phyloP scores from a whole-genome alignment of 1,284 basidiomycete species.

The Ganoderma multipileum region DNA sequence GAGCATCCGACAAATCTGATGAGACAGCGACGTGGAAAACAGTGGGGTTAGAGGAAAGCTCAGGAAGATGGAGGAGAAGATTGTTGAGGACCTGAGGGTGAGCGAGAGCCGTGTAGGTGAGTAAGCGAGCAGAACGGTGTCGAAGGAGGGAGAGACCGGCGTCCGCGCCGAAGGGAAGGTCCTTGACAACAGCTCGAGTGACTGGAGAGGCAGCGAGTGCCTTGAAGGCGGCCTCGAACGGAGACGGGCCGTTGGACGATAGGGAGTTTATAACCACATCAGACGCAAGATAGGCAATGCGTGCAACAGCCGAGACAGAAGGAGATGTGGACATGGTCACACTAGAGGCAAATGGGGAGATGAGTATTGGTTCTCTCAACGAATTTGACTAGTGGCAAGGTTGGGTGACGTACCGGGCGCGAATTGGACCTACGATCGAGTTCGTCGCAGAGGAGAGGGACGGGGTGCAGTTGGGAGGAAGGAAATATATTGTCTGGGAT shows the following conservation, averaged over 20 bases:
- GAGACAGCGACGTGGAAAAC: constrained; percentile 64
- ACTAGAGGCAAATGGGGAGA: constrained; percentile 16
- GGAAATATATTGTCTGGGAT: constrained; percentile 25
- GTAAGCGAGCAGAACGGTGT: constrained; percentile 43
- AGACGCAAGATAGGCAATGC: constrained; percentile 73
- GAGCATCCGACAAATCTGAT: constrained; percentile 64
- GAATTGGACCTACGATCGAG: constrained; percentile 10
- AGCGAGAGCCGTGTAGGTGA: constrained; percentile 58
- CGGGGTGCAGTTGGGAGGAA: constrained; percentile 15
- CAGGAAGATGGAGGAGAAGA: constrained; percentile 63
- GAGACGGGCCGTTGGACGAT: constrained; percentile 46
- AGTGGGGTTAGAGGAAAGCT: constrained; percentile 59
- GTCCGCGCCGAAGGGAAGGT: constrained; percentile 65
- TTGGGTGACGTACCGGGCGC: constrained; percentile 11
- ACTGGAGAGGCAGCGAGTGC: constrained; percentile 24
- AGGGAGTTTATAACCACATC: constrained; percentile 69
- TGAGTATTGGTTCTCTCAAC: constrained; percentile 19
- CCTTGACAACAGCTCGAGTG: constrained; percentile 38
- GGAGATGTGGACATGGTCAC: constrained; percentile 36
- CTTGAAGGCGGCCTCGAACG: constrained; percentile 40
- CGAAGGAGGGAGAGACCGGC: constrained; percentile 58
- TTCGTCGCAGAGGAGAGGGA: constrained; percentile 17
- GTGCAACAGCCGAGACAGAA: constrained; percentile 56
- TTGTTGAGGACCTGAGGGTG: constrained; percentile 54
- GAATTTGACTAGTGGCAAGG: constrained; percentile 11